Conservation (phyloP, 192 early-diverging fungal genomes). For the Mortierella claussenii region DNA sequence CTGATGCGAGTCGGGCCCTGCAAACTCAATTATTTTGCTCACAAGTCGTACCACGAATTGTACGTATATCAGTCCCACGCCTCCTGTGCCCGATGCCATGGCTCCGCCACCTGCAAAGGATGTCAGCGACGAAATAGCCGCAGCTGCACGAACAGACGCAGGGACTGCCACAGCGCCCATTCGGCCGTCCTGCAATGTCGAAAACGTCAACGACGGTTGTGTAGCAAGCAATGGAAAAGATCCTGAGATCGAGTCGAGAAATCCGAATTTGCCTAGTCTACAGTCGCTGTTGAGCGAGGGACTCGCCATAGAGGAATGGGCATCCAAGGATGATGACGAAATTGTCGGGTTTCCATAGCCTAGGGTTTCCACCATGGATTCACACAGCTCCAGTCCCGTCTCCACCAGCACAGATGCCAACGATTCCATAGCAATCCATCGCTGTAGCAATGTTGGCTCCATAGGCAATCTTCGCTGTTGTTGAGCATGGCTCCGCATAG, state of each 20-base stretch:
- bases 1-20: slow-evolving; percentile 36
- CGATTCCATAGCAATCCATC: slow-evolving; percentile 34
- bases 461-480: slow-evolving; percentile 11
- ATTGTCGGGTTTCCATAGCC: slow-evolving; percentile 12
- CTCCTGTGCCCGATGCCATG: slow-evolving; percentile 44
- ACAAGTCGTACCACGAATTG: slow-evolving; percentile 45
- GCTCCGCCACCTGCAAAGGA: slow-evolving; percentile 32
- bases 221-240: not conserved
- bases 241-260: not conserved
- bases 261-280: not conserved
- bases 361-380: slow-evolving; percentile 37
- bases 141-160: slow-evolving; percentile 26
- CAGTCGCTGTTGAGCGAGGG: not conserved
- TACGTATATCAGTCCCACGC: slow-evolving; percentile 41
- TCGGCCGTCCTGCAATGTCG: not conserved
- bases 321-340: not conserved
- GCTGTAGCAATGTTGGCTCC: slow-evolving; percentile 11
- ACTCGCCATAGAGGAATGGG: not conserved
- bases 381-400: slow-evolving; percentile 43
- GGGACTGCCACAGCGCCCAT: not conserved
- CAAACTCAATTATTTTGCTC: slow-evolving; percentile 50
- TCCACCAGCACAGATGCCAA: slow-evolving; percentile 37
- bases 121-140: slow-evolving; percentile 32
- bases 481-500: not conserved
- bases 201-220: not conserved